Conservation (phyloP, 257 asterid genomes). For the Agastache rugosa region DNA sequence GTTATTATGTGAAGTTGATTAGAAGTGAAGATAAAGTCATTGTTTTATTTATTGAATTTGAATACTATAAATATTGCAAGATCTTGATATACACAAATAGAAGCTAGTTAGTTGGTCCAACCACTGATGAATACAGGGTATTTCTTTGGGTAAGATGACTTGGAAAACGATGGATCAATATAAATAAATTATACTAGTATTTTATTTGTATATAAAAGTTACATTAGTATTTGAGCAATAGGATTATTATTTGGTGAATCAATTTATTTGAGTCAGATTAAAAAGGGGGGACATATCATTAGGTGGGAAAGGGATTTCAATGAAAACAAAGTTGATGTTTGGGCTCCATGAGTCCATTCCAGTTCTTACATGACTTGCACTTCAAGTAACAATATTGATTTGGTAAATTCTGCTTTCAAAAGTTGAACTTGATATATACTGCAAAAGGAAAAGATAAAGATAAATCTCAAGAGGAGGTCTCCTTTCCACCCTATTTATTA, state of each 20-base stretch:
- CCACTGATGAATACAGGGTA: background rate
- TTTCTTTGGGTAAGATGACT: background rate
- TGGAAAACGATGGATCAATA: background rate
- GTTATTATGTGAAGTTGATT: conserved; percentile 52
- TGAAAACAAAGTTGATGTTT: background rate
- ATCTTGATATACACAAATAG: conserved; percentile 1
- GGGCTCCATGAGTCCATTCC: background rate
- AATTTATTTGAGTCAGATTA: background rate
- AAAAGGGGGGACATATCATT: background rate
- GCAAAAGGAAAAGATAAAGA: too few species aligned
- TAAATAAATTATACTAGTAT: background rate
- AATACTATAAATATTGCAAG: conserved; percentile 12
- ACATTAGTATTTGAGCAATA: background rate
- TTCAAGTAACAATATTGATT: conserved; percentile 17
- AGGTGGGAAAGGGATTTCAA: conserved; percentile 10
- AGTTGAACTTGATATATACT: conserved; percentile 23
- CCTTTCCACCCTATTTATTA: too few species aligned
- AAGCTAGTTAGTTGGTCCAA: conserved; percentile 19
- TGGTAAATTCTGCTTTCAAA: conserved; percentile 7
- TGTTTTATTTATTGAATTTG: conserved; percentile 13
- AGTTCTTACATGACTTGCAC: conserved; percentile 29
- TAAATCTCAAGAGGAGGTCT: too few species aligned
- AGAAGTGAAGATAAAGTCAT: conserved; percentile 77
- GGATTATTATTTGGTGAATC: too few species aligned
- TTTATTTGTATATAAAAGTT: too few species aligned